Conservation (phyloP, 768 basidiomycete genomes). For the Lyophyllum atratum region DNA sequence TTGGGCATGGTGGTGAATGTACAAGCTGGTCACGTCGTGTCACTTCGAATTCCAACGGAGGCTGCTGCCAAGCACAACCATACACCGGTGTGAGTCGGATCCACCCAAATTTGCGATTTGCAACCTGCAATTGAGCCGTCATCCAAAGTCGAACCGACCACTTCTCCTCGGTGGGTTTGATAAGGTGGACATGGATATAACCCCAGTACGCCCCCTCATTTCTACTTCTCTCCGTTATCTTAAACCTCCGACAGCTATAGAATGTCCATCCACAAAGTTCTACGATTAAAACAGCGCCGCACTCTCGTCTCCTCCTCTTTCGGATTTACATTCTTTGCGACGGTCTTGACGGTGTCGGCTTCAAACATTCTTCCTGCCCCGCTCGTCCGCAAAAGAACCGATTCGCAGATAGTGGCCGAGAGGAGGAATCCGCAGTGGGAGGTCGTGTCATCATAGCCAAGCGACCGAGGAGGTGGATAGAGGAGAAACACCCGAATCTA, state of each 20-base stretch:
- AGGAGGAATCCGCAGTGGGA: constrained; percentile 22
- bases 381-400: constrained; percentile 60
- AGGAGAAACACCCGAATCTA: constrained; percentile 57
- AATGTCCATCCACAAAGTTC: constrained; percentile 59
- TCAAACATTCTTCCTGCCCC: constrained; percentile 82
- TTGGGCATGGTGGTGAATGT: constrained; percentile 36
- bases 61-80: constrained; percentile 29
- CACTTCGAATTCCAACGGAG: constrained; percentile 5
- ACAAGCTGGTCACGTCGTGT: constrained; percentile 7
- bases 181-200: constrained; percentile 29
- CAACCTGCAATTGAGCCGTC: not conserved
- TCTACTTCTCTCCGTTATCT: not conserved
- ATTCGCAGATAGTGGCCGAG: constrained; percentile 54
- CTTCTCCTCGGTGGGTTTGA: not conserved
- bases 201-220: constrained; percentile 15
- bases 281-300: constrained; percentile 68
- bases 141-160: not conserved
- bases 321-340: constrained; percentile 76
- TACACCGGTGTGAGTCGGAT: constrained; percentile 39
- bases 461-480: constrained; percentile 78
- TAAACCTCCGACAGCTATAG: constrained; percentile 31
- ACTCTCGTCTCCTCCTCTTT: constrained; percentile 79
- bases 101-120: constrained; percentile 6
- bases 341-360: constrained; percentile 78
- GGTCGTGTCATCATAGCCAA: constrained; percentile 55